Evolutionary conservation across 192 early-diverging fungal species (phyloP), one percentile per base, ranked within the genome.

Genomic region (Entrophospora sp.): DNA sequence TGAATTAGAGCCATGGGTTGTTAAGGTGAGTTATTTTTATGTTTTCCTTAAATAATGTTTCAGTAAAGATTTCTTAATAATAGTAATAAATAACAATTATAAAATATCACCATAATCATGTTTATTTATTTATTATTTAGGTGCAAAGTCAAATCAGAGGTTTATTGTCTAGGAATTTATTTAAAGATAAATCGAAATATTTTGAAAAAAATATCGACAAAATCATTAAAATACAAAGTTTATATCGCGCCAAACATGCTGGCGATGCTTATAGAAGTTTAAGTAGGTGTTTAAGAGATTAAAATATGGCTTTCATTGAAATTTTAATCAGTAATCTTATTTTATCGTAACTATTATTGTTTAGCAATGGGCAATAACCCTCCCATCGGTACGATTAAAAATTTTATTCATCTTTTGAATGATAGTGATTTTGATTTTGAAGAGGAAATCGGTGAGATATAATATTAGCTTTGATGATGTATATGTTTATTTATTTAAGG

Each of bases 371-470:
- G 86, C 61, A 80, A 82, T 61, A 95, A 87, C 62, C 91, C 95
- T 28, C 81, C 93, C 0, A 78, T 92, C 22, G 83, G 85, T 6
- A 87, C 85, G 2, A 76, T 99, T 16, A 90, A 93, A 58, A 86
- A 81, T 18, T 98, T 94, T 66, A 77, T 93, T 28, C 86, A 94
- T 64, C 74, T 98, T 46, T 81, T 98, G 46, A 91, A 96, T 56
- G 90, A 94, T 73, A 89, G 81, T 16, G 91, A 92, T 61, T 81
- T 88, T 63, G 96, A 98, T 61, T 91, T 95, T 66, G 93, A 98
- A 69, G 89, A 94, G 66, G 97, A 99, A 73, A 69, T 93, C 13
- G 86, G 83, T 85, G 73, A 44, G 68, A 35, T 16, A 25, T 4
- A 22, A 34, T n/a, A 14, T 9, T 66, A 1, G 25, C 2, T 27